phyloP scores from a whole-genome alignment of 768 basidiomycete species.

The Podaxis sp. region DNA sequence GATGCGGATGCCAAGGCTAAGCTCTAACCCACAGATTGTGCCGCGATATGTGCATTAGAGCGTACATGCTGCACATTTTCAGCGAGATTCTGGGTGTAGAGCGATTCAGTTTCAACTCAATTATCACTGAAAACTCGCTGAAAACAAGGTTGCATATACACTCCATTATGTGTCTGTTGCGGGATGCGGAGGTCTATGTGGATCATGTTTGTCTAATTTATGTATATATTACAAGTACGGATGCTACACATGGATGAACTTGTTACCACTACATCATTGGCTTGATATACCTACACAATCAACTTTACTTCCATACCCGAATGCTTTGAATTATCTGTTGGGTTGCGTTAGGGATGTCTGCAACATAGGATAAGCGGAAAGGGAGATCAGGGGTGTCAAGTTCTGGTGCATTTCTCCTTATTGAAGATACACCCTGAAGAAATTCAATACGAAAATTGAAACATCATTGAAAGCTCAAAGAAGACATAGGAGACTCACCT shows the following conservation, averaged over 20 bases:
- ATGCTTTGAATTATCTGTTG: not conserved
- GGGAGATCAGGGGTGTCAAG: constrained; percentile 57
- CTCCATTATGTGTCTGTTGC: no score
- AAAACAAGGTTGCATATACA: no score
- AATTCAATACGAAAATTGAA: constrained; percentile 64
- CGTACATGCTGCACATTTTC: no score
- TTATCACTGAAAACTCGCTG: no score
- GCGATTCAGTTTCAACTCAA: no score
- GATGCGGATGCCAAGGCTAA: constrained; percentile 30
- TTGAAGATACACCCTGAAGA: constrained; percentile 86
- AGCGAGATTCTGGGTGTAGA: no score
- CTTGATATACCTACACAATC: not conserved
- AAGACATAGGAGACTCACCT: constrained; percentile 21
- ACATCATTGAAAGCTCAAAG: constrained; percentile 47
- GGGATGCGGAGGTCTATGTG: not conserved
- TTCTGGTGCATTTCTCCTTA: constrained; percentile 69
- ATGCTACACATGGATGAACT: not conserved
- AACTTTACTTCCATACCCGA: not conserved
- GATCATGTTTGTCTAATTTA: not conserved
- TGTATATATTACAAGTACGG: not conserved
- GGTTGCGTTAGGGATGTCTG: not conserved
- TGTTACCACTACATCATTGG: not conserved
- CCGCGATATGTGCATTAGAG: not conserved
- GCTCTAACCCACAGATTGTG: constrained; percentile 21
- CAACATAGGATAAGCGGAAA: not conserved